Conservation (phyloP, 1,139 yeast genomes). For the Hansenula lynferdii region DNA sequence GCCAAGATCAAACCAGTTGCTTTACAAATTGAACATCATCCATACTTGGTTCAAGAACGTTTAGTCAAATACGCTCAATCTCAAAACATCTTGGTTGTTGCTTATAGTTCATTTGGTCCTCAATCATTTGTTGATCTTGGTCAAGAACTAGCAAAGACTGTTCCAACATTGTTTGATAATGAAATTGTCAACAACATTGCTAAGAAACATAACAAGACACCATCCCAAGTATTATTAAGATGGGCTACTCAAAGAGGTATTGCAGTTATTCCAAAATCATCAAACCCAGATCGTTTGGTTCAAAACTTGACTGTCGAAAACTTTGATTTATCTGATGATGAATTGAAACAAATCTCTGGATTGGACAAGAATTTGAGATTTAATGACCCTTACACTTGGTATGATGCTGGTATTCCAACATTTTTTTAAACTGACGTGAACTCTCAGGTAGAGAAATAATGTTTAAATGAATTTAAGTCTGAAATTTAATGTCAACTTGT, state of each 20-base stretch:
- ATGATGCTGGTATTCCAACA: slow-evolving; percentile 27
- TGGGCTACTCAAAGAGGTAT: slow-evolving; percentile 78
- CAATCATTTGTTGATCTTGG: slow-evolving; percentile 65
- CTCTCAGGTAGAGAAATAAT: too few species aligned
- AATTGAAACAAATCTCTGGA: slow-evolving; percentile 43
- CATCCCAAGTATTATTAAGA: slow-evolving; percentile 67
- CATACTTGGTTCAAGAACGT: slow-evolving; percentile 75
- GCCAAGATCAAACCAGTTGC: slow-evolving; percentile 73
- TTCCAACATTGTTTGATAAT: slow-evolving; percentile 54
- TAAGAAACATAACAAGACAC: slow-evolving; percentile 39
- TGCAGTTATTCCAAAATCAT: slow-evolving; percentile 74
- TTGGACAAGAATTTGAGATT: slow-evolving; percentile 72
- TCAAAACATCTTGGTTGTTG: slow-evolving; percentile 67
- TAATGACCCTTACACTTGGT: slow-evolving; percentile 83
- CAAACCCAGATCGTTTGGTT: slow-evolving; percentile 53
- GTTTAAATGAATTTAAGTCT: too few species aligned
- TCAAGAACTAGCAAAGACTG: slow-evolving; percentile 44
- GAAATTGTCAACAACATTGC: slow-evolving; percentile 51
- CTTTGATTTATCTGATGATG: slow-evolving; percentile 49
- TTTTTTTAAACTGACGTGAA: slow-evolving; percentile 22
- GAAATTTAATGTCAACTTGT: too few species aligned
- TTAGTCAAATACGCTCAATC: slow-evolving; percentile 60
- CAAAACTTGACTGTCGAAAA: slow-evolving; percentile 54
- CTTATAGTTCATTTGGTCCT: slow-evolving; percentile 84
- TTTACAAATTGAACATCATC: slow-evolving; percentile 80